Base-by-base conservation (phyloP, 495 filamentous ascomycete species). In the Parathielavia appendiculata region DNA sequence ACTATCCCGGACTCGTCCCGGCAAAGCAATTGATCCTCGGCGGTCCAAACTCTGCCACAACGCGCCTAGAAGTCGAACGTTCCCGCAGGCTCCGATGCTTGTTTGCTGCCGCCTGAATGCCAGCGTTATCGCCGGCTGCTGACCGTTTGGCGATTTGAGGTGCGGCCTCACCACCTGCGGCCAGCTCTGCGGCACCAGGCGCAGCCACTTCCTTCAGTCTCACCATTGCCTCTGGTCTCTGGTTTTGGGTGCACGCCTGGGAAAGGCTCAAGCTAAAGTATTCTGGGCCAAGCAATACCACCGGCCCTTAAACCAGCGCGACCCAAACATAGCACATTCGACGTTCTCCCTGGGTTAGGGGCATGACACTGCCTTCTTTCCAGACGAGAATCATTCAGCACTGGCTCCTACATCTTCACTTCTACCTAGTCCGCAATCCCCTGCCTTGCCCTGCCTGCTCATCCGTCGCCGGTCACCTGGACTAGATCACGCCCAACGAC, bases 121-220 rank as follows among this genome's bases (percentile, higher is more conserved):
- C 14, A 16, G 14, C 23, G 34, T 14, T 50, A 35, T 22, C 51
- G 39, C 32, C 38, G 26, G 46, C 30, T 46, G 52, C 53, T 46
- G 41, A 22, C 17, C 22, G 51, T 55, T 51, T 30, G 52, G 45
- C 36, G 22, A 51, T 26, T 30, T 20, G 26, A 30, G 6, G 26
- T 23, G 34, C 20, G 41, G 53, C 48, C 53, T 45, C 53, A 61
- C 54, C 53, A 51, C 32, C 17, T 6, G 26, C 6, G 26, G 30
- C 20, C 19, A 26, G 19, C 23, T 11, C 5, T 56, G 58, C 36
- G 58, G 46, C 58, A 61, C 51, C 39, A 58, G 56, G 5, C 17
- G n/a, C 56, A 36, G 34, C 44, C 19, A 38, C 36, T 19, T 36
- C 48, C 36, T 34, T 40, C 35, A 11, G 19, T 10, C 12, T 4